Percentiles rank a stretch among this genome's conserved stretches.
These are phyloP conservation scores for Plasmodium reichenowi DNA, from an alignment of 169 alveolate species.

Conservation along the genomic window DNA sequence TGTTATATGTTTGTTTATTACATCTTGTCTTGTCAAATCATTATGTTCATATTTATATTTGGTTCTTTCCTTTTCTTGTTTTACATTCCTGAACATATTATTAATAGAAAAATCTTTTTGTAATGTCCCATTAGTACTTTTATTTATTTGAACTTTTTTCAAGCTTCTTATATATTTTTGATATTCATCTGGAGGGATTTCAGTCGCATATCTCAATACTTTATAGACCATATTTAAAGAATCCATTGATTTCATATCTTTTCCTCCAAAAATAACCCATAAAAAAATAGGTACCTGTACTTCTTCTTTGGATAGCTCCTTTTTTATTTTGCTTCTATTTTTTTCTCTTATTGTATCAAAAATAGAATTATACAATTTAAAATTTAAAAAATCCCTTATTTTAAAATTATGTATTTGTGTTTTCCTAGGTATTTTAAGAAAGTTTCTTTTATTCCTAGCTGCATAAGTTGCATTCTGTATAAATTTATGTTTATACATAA, in stretches of 20 bases:
- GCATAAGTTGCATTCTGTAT: too few relatives aligned
- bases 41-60: neutral
- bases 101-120: neutral
- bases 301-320: conserved; percentile 1
- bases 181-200: conserved; percentile 72
- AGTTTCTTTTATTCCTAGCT: neutral
- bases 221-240: conserved; percentile 60
- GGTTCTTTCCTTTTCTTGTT: neutral
- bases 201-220: conserved; percentile 65
- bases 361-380: conserved; percentile 48
- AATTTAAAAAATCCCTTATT: conserved; percentile 38
- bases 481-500: too few relatives aligned
- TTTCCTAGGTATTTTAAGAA: too few relatives aligned
- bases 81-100: neutral
- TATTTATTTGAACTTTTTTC: conserved; percentile 45
- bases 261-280: conserved; percentile 75
- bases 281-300: conserved; percentile 38
- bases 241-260: conserved; percentile 74
- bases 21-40: neutral
- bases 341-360: conserved; percentile 22
- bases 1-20: neutral
- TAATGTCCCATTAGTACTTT: neutral
- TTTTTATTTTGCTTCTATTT: conserved; percentile 42
- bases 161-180: conserved; percentile 27
- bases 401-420: conserved; percentile 42